Evolutionary conservation across 805 yeast species (phyloP).

Genomic region (Allodekkera sacchari): DNA sequence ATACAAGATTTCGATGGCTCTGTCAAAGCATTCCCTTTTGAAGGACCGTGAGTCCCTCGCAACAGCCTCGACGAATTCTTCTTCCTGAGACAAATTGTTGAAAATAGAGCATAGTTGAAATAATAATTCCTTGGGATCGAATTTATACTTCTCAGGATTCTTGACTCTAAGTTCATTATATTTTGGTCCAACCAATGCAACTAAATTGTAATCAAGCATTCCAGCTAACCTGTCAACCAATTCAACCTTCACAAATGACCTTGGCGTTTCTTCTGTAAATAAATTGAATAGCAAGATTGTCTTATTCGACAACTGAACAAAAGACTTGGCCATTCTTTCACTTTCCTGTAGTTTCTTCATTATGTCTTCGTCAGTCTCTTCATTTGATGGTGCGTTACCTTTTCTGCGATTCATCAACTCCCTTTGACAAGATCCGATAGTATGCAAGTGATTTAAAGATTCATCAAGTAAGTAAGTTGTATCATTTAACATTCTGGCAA

Average conservation of each 20-base stretch:
- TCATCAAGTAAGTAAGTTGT: slow-evolving; percentile 89
- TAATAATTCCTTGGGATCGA: slow-evolving; percentile 70
- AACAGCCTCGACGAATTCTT: slow-evolving; percentile 66
- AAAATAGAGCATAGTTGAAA: slow-evolving; percentile 67
- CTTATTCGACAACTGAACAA: slow-evolving; percentile 75
- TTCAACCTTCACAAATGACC: slow-evolving; percentile 78
- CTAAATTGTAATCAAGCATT: slow-evolving; percentile 88
- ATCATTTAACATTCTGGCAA: slow-evolving; percentile 92
- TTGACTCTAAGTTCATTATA: slow-evolving; percentile 82
- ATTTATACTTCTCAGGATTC: slow-evolving; percentile 73
- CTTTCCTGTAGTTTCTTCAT: slow-evolving; percentile 47
- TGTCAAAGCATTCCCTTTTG: slow-evolving; percentile 50
- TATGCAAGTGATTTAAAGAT: slow-evolving; percentile 68
- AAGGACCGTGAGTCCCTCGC: slow-evolving; percentile 92
- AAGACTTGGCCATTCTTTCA: slow-evolving; percentile 72
- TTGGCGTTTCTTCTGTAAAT: slow-evolving; percentile 81
- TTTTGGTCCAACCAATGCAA: slow-evolving; percentile 91
- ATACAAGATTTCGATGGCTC: slow-evolving; percentile 62
- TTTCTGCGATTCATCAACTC: slow-evolving; percentile 49
- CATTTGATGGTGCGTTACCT: slow-evolving; percentile 24
- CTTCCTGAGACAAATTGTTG: slow-evolving; percentile 57
- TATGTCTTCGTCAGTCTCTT: slow-evolving; percentile 57
- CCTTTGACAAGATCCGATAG: slow-evolving; percentile 66
- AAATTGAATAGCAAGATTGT: slow-evolving; percentile 71
- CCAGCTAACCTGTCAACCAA: slow-evolving; percentile 91